phyloP scores from a whole-genome alignment of 208 protist species.

The Hexamita inflata region DNA sequence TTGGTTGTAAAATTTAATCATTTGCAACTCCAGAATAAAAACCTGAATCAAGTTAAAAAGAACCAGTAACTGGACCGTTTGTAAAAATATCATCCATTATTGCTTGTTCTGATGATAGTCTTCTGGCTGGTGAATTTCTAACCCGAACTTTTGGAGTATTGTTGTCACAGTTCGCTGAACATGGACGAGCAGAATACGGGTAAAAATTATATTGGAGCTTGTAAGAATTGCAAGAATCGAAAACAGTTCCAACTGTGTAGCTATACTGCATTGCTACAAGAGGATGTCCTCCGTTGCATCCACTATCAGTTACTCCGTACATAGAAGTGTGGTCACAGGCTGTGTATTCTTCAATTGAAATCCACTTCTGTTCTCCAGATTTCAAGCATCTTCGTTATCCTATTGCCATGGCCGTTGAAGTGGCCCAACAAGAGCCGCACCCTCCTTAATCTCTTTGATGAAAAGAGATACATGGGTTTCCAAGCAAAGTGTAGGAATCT shows the following conservation, averaged over 20 bases:
- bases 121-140: background rate
- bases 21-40: no score
- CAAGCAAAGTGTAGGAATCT: no score
- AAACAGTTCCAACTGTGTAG: background rate
- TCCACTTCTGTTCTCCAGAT: background rate
- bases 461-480: no score
- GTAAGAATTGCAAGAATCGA: background rate
- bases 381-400: constrained; percentile 2
- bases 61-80: constrained; percentile 12
- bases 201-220: background rate
- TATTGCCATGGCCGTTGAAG: background rate
- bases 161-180: background rate
- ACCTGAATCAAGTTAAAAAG: background rate
- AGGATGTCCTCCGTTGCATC: background rate
- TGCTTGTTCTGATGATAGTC: background rate
- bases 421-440: constrained; percentile 8
- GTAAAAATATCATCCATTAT: constrained; percentile 1
- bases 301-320: background rate
- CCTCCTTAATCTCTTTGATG: background rate
- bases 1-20: no score
- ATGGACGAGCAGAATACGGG: background rate
- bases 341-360: background rate
- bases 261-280: background rate
- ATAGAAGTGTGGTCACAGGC: background rate
- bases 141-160: background rate